Evolutionary conservation across 2,329 filamentous ascomycete species (phyloP).

Genomic region (Chrysosporium queenslandicum): DNA sequence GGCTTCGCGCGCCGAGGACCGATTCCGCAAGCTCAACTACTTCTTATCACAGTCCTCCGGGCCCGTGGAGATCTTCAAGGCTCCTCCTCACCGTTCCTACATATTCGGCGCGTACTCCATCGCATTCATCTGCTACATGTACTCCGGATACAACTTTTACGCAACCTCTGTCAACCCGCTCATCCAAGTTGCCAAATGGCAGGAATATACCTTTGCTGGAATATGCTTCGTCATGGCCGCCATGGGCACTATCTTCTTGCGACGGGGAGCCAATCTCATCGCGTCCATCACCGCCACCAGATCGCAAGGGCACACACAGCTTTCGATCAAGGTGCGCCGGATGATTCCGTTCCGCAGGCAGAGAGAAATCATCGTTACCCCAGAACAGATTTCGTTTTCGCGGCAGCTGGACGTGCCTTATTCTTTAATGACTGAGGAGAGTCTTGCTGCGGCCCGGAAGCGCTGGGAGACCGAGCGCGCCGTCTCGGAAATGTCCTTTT

Average conservation of each 20-base stretch:
- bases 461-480: conserved; percentile 13
- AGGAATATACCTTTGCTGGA: conserved; percentile 48
- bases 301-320: conserved; percentile 24
- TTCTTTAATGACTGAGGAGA: conserved; percentile 8
- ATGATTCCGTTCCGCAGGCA: conserved; percentile 33
- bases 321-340: conserved; percentile 31
- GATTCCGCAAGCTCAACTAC: conserved; percentile 15
- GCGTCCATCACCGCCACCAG: conserved; percentile 45
- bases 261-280: conserved; percentile 50
- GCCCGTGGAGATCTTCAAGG: conserved; percentile 54
- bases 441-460: conserved; percentile 18
- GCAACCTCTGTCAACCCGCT: conserved; percentile 43
- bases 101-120: conserved; percentile 51
- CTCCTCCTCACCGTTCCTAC: conserved; percentile 54
- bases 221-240: conserved; percentile 51
- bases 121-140: conserved; percentile 45
- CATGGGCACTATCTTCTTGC: conserved; percentile 51
- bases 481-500: conserved; percentile 22
- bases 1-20: not conserved
- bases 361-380: conserved; percentile 20
- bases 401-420: conserved; percentile 26
- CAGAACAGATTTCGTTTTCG: conserved; percentile 29
- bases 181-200: conserved; percentile 46
- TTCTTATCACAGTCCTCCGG: conserved; percentile 46
- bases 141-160: conserved; percentile 44